Base-by-base conservation (phyloP, 2,329 filamentous ascomycete genomes). In the Ophiostoma populinum region DNA sequence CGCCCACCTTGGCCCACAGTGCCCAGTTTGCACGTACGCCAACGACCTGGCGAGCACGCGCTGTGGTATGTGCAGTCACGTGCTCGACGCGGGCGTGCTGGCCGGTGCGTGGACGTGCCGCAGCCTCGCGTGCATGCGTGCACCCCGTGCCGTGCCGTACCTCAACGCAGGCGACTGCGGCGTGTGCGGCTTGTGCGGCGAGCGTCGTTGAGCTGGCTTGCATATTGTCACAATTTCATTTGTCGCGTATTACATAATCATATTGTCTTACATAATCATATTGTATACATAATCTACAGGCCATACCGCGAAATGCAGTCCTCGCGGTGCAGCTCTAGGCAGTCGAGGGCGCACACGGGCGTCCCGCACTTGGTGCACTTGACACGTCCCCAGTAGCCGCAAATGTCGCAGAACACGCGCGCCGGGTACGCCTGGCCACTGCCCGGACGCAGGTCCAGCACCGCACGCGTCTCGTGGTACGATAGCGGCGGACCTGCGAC, bases 301-400 rank as follows among this genome's bases (percentile, higher is more conserved):
- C 71, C 71, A 48, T 76, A 77, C 47, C 75, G 61, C 39, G 71
- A 67, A 42, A 81, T 65, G 45, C 75, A 77, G 46, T 79, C 78
- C 52, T 80, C 76, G 36, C 73, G 66, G 52, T 87, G 80, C 42
- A 67, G 62, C 48, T 73, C 71, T 46, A 83, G 62, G 47, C 80
- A 86, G 40, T 80, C 75, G 44, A 86, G 53, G 25, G 78, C 79
- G 51, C 80, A 87, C n/a, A 81, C 73, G 46, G 75, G 64, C 30
- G 68, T 69, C n/a, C 79, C 79, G 55, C 80, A 87, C 58, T 79
- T 81, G 52, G 75, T 67, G 56, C 80, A 87, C 53, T 66, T 68
- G 30, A 82, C 74, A 26, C 74, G 61, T 2, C 80, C 80, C 80
- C 80, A 86, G 54, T 85, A 86, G 11, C 80, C 80, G 49, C 80